Evolutionary conservation across 2,329 filamentous ascomycete species (phyloP).

Genomic region (Aspergillus floridensis): DNA sequence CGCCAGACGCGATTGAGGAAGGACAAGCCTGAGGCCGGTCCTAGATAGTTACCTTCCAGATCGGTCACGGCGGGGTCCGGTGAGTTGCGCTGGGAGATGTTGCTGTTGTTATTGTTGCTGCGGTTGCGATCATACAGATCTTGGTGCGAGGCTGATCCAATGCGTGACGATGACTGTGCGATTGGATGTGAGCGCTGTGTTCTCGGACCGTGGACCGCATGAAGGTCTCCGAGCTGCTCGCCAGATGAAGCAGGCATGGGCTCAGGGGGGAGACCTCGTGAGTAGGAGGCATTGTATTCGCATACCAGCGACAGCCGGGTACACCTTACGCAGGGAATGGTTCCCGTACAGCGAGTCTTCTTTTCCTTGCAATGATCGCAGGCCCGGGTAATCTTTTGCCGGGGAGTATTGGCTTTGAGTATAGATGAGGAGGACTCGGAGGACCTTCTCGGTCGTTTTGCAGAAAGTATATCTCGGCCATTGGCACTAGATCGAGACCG

Average conservation of each 20-base stretch:
- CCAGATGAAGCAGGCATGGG: conserved; percentile 25
- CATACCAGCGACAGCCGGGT: conserved; percentile 32
- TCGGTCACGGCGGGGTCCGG: conserved; percentile 50
- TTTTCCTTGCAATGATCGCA: conserved; percentile 41
- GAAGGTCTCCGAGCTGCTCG: conserved; percentile 6
- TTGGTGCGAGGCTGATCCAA: conserved; percentile 1
- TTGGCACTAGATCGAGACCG: neutral
- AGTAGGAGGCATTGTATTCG: conserved; percentile 39
- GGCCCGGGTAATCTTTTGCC: conserved; percentile 40
- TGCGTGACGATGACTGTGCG: conserved; percentile 4
- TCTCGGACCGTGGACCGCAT: conserved; percentile 1
- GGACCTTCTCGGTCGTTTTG: conserved; percentile 31
- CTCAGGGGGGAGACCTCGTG: conserved; percentile 36
- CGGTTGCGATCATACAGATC: conserved; percentile 10
- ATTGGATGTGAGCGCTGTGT: conserved; percentile 6
- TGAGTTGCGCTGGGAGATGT: conserved; percentile 35
- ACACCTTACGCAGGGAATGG: conserved; percentile 36
- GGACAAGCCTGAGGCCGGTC: conserved; percentile 52
- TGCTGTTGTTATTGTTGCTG: neutral
- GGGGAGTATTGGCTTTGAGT: conserved; percentile 21
- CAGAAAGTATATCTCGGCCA: neutral
- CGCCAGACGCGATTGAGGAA: conserved; percentile 67
- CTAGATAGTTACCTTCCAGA: conserved; percentile 56
- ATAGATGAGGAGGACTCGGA: conserved; percentile 17
- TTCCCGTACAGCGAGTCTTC: conserved; percentile 40